A percentile compares a stretch with the other conserved stretches of the same genome.
Conservation (phyloP, 78 protist genomes). For the Speleostelium caveatum region DNA sequence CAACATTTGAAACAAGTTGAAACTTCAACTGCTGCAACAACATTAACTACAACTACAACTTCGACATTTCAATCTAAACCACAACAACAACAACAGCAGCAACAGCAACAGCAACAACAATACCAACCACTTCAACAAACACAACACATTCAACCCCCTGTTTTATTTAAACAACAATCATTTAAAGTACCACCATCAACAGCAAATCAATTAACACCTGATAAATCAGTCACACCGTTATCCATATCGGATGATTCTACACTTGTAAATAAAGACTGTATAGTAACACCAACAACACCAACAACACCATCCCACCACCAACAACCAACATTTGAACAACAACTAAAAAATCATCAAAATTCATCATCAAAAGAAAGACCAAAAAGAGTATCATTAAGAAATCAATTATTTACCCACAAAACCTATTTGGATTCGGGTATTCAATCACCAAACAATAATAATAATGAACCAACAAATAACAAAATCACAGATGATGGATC, state of each 20-base stretch:
- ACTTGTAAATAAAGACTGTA: too few relatives aligned
- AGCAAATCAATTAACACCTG: not conserved
- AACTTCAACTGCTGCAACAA: not conserved
- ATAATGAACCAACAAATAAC: not conserved
- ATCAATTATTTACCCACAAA: too few relatives aligned
- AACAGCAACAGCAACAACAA: constrained; percentile 6
- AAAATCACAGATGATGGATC: too few relatives aligned
- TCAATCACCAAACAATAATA: constrained; percentile 17
- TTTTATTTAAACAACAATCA: too few relatives aligned
- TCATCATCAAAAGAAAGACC: constrained; percentile 32
- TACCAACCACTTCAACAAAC: not conserved
- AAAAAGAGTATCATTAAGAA: not conserved
- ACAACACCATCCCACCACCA: too few relatives aligned
- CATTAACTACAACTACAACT: not conserved
- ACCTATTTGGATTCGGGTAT: too few relatives aligned
- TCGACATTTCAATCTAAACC: not conserved
- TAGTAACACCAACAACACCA: too few relatives aligned
- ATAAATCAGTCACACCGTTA: not conserved
- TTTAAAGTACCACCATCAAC: too few relatives aligned
- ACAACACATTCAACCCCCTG: not conserved
- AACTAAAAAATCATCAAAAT: too few relatives aligned
- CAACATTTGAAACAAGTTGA: too few relatives aligned
- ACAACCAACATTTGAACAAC: too few relatives aligned
- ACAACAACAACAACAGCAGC: not conserved
- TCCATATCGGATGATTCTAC: too few relatives aligned